These are phyloP conservation scores for Thymus mandschuricus DNA, from an alignment of 257 asterid species.

Conservation along the genomic window DNA sequence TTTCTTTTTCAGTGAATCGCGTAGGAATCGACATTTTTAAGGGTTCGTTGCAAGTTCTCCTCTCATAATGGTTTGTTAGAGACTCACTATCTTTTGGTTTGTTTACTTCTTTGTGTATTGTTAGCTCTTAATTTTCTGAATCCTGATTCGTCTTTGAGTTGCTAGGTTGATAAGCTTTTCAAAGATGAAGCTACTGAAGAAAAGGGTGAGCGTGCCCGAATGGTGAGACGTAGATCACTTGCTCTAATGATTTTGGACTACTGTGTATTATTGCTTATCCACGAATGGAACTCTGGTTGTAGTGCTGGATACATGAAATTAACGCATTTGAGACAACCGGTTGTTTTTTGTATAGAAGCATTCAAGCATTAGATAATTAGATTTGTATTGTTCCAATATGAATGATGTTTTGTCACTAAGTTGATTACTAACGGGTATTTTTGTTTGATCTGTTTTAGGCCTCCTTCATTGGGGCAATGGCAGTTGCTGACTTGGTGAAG, in stretches of 20 bases:
- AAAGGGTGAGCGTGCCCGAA: conserved; percentile 95
- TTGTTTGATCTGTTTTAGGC: conserved; percentile 49
- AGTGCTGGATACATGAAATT: too few species aligned
- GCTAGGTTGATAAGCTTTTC: conserved; percentile 58
- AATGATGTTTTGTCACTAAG: background rate
- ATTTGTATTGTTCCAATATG: too few species aligned
- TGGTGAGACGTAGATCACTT: conserved; percentile 54
- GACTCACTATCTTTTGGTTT: background rate
- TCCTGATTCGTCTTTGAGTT: background rate
- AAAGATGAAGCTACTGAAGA: conserved; percentile 97
- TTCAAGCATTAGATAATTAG: too few species aligned
- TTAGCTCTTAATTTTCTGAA: conserved; percentile 5
- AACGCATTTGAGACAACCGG: too few species aligned
- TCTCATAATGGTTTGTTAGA: conserved; percentile 42
- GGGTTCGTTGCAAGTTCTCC: conserved; percentile 18
- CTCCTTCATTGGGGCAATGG: conserved; percentile 96
- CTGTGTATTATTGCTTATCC: too few species aligned
- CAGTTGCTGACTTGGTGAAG: conserved; percentile 92
- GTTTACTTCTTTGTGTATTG: conserved; percentile 2
- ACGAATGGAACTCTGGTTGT: too few species aligned
- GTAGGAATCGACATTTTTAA: background rate
- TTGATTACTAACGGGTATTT: conserved; percentile 22
- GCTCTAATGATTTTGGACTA: background rate
- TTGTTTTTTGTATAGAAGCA: too few species aligned
- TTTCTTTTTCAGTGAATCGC: conserved; percentile 26